Evolutionary conservation across 2,329 filamentous ascomycete genomes (phyloP), one percentile per base, ranked within the genome.

Genomic region (Colletotrichum sp.): DNA sequence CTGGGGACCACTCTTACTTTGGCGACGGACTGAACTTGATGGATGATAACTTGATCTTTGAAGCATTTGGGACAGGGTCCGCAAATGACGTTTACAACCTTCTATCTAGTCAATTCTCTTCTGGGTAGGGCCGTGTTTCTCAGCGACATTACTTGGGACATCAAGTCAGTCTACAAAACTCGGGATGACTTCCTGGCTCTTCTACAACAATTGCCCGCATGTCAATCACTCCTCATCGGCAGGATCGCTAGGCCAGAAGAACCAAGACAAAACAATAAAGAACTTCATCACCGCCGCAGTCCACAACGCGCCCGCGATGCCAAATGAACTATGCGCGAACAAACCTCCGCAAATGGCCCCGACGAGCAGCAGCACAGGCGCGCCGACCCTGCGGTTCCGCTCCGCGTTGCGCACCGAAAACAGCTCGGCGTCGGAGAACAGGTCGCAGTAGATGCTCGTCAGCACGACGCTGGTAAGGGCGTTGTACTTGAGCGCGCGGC

Each of bases 401-500:
- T 91, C 89, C 8, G 82, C 82, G 75, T 91, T 91, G 55, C 82
- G 77, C 10, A 81, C 64, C 2, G 83, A 82, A 44, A 91, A 88
- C 5, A 91, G 79, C 28, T 88, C 83, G 36, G 86, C 84, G 72
- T 95, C 94, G 2, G 92, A 94, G 79, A 95, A 95, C 24, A 96
- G 81, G 82, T 96, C 95, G 81, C 94, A 96, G 86, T 96, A 96
- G 77, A 95, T 92, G 82, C 94, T 95, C 2, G 95, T 96, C 75
- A 97, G 84, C 5, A 96, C 95, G 18, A 96, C 94, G 77, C 93
- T 95, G 0, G 94, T 96, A 24, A 96, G 85, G 3, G 92, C 91
- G 74, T 92, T 92, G 81, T 93, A 94, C 80, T 92, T 90, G 76
- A 96, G 84, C 0, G 94, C 92, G 5, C 94, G 87, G 79, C 93